Conservation (phyloP, 352 stramenopile species). For the Phytopythium aichiense region DNA sequence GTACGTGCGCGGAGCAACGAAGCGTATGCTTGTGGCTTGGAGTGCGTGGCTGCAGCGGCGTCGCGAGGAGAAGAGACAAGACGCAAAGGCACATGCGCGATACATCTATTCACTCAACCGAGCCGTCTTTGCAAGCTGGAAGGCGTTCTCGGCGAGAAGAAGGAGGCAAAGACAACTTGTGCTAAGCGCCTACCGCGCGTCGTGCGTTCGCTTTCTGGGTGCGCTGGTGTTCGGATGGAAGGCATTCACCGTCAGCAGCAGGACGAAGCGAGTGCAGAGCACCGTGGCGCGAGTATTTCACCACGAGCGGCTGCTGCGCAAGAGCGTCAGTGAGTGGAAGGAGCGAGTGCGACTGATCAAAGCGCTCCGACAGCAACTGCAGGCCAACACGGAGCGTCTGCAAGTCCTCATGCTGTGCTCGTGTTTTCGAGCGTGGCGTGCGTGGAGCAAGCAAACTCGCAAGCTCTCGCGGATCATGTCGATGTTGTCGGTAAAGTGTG, state of each 20-base stretch:
- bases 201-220: slow-evolving; percentile 22
- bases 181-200: slow-evolving; percentile 23
- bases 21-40: slow-evolving; percentile 15
- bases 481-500: slow-evolving; percentile 17
- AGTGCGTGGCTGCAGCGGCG: slow-evolving; percentile 6
- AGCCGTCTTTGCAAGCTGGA: slow-evolving; percentile 10
- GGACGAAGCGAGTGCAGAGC: slow-evolving; percentile 18
- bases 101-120: neutral
- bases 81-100: neutral
- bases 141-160: slow-evolving; percentile 3
- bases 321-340: slow-evolving; percentile 23
- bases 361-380: slow-evolving; percentile 30
- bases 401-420: slow-evolving; percentile 60
- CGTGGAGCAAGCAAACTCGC: slow-evolving; percentile 25
- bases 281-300: slow-evolving; percentile 21
- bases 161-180: slow-evolving; percentile 16
- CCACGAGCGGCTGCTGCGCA: slow-evolving; percentile 9
- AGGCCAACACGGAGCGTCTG: slow-evolving; percentile 52
- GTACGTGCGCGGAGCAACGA: slow-evolving; percentile 3
- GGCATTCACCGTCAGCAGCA: slow-evolving; percentile 13
- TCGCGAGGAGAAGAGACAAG: neutral
- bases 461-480: slow-evolving; percentile 22
- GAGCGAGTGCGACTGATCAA: slow-evolving; percentile 13
- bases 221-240: slow-evolving; percentile 25
- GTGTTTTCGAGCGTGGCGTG: slow-evolving; percentile 44